Conservation (phyloP, 768 basidiomycete species). For the Naganishia randhawae region DNA sequence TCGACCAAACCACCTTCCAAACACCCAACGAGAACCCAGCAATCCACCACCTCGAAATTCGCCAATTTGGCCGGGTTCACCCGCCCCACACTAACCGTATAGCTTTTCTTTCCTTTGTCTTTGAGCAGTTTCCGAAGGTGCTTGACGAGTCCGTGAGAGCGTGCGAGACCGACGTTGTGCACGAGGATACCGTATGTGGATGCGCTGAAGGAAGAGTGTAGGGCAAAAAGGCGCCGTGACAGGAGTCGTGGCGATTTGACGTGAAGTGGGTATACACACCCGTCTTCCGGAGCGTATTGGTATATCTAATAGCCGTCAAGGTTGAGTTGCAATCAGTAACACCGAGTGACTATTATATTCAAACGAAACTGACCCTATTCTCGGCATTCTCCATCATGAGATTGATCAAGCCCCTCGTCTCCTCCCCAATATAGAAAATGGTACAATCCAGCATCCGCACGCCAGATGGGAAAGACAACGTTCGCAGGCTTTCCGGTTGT, state of each 20-base stretch:
- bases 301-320: conserved; percentile 59
- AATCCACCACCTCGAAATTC: conserved; percentile 94
- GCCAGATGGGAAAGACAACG: conserved; percentile 40
- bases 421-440: conserved; percentile 68
- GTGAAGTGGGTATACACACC: conserved; percentile 60
- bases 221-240: conserved; percentile 79
- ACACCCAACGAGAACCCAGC: conserved; percentile 91
- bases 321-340: background rate
- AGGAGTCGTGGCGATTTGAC: conserved; percentile 71
- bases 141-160: conserved; percentile 77
- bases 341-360: background rate
- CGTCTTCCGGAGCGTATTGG: conserved; percentile 65
- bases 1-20: conserved; percentile 76
- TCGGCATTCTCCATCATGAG: conserved; percentile 75
- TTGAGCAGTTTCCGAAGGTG: conserved; percentile 70
- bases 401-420: conserved; percentile 76
- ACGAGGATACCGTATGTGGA: conserved; percentile 94
- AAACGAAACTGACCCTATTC: conserved; percentile 56
- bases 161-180: conserved; percentile 85
- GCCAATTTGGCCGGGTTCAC: conserved; percentile 90
- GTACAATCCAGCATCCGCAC: conserved; percentile 48
- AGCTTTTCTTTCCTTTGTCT: conserved; percentile 75
- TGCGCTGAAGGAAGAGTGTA: conserved; percentile 83
- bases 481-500: conserved; percentile 32
- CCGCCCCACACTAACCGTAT: conserved; percentile 92